Conservation (phyloP, 768 basidiomycete species). For the Cantharellus anzutake region DNA sequence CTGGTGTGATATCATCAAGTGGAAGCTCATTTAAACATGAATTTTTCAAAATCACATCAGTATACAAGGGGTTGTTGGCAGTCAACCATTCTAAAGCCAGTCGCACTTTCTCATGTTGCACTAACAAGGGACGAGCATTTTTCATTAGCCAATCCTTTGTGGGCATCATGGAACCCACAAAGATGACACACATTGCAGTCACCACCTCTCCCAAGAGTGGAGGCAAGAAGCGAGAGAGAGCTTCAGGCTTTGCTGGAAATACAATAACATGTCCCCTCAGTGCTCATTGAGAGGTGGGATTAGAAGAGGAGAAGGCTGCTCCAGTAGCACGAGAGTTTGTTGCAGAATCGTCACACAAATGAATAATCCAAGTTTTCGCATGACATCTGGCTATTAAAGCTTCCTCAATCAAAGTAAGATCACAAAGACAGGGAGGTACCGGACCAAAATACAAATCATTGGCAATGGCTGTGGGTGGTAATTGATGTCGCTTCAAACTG, state of each 20-base stretch:
- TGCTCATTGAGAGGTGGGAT: not conserved
- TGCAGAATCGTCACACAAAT: not conserved
- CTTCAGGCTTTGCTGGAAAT: not conserved
- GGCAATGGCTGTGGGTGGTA: too few species aligned
- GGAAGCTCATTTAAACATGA: not conserved
- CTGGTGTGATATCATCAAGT: not conserved
- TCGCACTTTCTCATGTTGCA: not conserved
- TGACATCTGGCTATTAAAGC: not conserved
- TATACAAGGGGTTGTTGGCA: not conserved
- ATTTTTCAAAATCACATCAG: not conserved
- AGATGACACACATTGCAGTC: not conserved
- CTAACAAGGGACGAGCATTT: not conserved
- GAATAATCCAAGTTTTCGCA: not conserved
- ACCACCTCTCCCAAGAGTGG: not conserved
- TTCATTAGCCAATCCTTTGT: not conserved
- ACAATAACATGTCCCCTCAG: not conserved
- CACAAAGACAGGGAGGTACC: not conserved
- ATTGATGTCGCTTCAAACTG: too few species aligned
- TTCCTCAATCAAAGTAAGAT: not conserved
- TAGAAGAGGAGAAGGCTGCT: not conserved
- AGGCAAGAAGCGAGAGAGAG: not conserved
- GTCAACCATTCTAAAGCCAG: not conserved
- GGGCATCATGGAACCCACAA: not conserved
- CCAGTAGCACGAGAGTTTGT: too few species aligned
- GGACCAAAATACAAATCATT: not conserved